phyloP scores from a whole-genome alignment of 495 filamentous ascomycete species.

The Podospora bellae-mahoneyi region DNA sequence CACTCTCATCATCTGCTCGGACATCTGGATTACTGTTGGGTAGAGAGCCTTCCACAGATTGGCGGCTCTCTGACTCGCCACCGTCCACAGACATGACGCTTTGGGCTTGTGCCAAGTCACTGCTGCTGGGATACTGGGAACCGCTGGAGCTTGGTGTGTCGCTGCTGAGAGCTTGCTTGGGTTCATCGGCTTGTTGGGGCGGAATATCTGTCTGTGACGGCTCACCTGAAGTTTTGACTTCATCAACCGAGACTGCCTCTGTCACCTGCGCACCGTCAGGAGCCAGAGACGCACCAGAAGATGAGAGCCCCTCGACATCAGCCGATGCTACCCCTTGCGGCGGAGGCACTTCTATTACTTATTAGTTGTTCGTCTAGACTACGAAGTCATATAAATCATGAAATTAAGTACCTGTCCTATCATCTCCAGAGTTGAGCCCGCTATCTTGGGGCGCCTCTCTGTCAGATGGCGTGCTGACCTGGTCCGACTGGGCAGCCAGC shows the following conservation, averaged over 20 bases:
- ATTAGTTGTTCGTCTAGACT: background rate
- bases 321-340: background rate
- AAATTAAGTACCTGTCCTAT: background rate
- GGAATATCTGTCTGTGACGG: background rate
- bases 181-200: background rate
- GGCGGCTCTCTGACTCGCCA: background rate
- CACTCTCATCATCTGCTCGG: background rate
- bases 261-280: background rate
- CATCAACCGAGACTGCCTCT: background rate
- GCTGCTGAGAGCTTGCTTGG: background rate
- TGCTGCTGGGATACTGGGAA: background rate
- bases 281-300: background rate
- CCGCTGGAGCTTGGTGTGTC: background rate
- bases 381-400: background rate
- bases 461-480: conserved; percentile 47
- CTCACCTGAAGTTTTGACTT: background rate
- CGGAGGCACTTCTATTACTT: background rate
- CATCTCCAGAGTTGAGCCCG: background rate
- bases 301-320: background rate
- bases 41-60: background rate
- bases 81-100: background rate
- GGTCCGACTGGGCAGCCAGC: conserved; percentile 55
- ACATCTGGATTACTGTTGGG: background rate
- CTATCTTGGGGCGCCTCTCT: background rate
- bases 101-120: background rate